phyloP scores from a whole-genome alignment of 2,329 filamentous ascomycete genomes.

The Aureobasidium sp. region DNA sequence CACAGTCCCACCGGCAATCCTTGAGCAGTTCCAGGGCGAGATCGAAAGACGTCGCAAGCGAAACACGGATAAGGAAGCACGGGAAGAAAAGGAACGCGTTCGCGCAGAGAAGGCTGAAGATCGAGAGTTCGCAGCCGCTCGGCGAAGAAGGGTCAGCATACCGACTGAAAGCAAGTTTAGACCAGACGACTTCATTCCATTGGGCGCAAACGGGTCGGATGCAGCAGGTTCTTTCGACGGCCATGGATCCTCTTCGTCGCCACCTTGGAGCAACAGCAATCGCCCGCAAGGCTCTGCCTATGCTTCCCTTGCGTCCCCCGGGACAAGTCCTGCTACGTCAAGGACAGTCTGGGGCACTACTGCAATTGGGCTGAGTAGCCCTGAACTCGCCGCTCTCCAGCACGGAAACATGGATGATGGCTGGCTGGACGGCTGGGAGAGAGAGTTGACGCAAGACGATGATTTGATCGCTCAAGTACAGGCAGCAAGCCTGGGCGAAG shows the following conservation, averaged over 20 bases:
- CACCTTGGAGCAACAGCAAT: constrained; percentile 49
- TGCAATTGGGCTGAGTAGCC: constrained; percentile 53
- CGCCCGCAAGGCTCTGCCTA: constrained; percentile 56
- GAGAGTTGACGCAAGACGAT: constrained; percentile 64
- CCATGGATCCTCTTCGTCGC: constrained; percentile 37
- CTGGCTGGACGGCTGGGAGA: constrained; percentile 80
- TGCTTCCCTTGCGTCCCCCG: constrained; percentile 65
- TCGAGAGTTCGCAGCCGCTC: constrained; percentile 58
- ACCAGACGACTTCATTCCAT: constrained; percentile 40
- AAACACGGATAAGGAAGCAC: constrained; percentile 73
- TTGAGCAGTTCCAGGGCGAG: constrained; percentile 70
- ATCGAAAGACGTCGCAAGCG: constrained; percentile 68
- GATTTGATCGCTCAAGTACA: constrained; percentile 45
- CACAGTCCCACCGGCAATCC: constrained; percentile 65
- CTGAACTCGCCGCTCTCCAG: constrained; percentile 43
- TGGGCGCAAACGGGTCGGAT: constrained; percentile 26
- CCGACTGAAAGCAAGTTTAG: constrained; percentile 43
- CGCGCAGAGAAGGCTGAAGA: constrained; percentile 76
- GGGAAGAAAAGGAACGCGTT: constrained; percentile 78
- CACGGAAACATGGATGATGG: constrained; percentile 60
- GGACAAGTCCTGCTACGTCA: constrained; percentile 68
- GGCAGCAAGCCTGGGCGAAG: constrained; percentile 24
- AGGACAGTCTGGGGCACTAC: constrained; percentile 92
- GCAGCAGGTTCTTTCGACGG: constrained; percentile 25
- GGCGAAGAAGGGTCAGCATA: constrained; percentile 53